Evolutionary conservation across 2,329 filamentous ascomycete species (phyloP).

Genomic region (Apiospora saccharicola): DNA sequence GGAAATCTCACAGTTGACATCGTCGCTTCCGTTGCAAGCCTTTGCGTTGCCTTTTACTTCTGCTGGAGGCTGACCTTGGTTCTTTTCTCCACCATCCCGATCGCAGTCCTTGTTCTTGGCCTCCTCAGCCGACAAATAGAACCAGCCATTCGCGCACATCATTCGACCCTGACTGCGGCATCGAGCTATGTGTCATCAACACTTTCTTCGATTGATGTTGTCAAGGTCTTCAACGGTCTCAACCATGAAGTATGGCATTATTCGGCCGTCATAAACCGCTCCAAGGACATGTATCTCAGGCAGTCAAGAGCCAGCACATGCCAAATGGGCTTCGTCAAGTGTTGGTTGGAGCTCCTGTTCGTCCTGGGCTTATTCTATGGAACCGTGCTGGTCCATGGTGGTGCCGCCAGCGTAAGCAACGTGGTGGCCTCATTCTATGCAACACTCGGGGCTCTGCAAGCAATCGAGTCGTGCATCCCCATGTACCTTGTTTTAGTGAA

Average conservation of each 20-base stretch:
- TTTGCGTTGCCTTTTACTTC: constrained; percentile 76
- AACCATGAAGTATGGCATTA: constrained; percentile 75
- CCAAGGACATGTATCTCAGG: constrained; percentile 68
- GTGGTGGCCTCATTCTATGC: constrained; percentile 88
- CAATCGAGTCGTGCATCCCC: constrained; percentile 76
- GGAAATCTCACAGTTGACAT: constrained; percentile 72
- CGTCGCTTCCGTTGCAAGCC: constrained; percentile 69
- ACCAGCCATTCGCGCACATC: constrained; percentile 73
- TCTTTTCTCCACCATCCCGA: constrained; percentile 74
- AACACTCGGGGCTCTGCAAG: constrained; percentile 77
- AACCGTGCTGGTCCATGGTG: constrained; percentile 69
- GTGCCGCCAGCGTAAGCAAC: constrained; percentile 66
- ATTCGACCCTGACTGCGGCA: constrained; percentile 70
- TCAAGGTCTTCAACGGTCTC: constrained; percentile 86
- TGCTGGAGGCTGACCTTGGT: constrained; percentile 88
- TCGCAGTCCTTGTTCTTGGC: constrained; percentile 68
- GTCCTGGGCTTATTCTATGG: constrained; percentile 93
- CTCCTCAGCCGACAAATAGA: constrained; percentile 69
- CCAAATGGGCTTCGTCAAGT: constrained; percentile 76
- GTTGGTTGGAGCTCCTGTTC: constrained; percentile 81
- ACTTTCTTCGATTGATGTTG: constrained; percentile 78
- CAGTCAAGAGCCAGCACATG: constrained; percentile 74
- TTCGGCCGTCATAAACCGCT: constrained; percentile 58
- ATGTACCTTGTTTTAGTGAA: constrained; percentile 81
- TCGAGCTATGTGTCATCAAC: constrained; percentile 76